Evolutionary conservation across 2,329 filamentous ascomycete species (phyloP).

Genomic region (Sporothrix globosa): DNA sequence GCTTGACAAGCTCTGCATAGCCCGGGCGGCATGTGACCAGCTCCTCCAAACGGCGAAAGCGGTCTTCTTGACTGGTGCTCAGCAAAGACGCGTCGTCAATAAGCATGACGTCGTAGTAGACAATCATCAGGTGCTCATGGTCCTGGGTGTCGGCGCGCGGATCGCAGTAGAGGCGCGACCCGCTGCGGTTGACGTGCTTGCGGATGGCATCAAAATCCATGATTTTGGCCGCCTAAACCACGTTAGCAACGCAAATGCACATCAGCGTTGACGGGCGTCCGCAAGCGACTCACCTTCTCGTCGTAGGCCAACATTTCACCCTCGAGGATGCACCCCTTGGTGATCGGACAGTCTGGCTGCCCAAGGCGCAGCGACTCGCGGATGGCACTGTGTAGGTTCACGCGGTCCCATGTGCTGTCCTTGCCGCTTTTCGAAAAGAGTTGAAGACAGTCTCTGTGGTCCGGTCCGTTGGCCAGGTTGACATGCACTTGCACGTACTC

Average conservation of each 20-base stretch:
- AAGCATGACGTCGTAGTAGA: constrained; percentile 63
- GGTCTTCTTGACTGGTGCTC: constrained; percentile 57
- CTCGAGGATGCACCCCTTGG: constrained; percentile 73
- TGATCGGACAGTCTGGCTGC: constrained; percentile 60
- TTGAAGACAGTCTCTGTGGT: constrained; percentile 57
- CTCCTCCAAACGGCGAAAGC: constrained; percentile 62
- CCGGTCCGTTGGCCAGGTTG: constrained; percentile 59
- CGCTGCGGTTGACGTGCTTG: constrained; percentile 76
- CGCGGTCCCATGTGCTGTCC: constrained; percentile 76
- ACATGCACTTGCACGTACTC: constrained; percentile 91
- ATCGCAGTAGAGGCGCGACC: constrained; percentile 42
- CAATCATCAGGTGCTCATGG: constrained; percentile 63
- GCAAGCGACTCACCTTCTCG: constrained; percentile 48
- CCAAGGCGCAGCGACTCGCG: constrained; percentile 66
- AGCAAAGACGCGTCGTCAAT: constrained; percentile 59
- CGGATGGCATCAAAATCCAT: constrained; percentile 80
- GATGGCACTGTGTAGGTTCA: constrained; percentile 65
- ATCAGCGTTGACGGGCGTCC: neutral
- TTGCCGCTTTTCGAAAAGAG: constrained; percentile 94
- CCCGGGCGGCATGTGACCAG: constrained; percentile 60
- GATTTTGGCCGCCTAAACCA: constrained; percentile 54
- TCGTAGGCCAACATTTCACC: constrained; percentile 82
- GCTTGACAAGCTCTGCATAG: constrained; percentile 66
- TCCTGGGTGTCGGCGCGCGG: constrained; percentile 33
- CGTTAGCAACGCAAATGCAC: neutral